These are phyloP conservation scores for Paecilomyces sp. DNA, from an alignment of 2,329 filamentous ascomycete genomes.

Conservation along the genomic window DNA sequence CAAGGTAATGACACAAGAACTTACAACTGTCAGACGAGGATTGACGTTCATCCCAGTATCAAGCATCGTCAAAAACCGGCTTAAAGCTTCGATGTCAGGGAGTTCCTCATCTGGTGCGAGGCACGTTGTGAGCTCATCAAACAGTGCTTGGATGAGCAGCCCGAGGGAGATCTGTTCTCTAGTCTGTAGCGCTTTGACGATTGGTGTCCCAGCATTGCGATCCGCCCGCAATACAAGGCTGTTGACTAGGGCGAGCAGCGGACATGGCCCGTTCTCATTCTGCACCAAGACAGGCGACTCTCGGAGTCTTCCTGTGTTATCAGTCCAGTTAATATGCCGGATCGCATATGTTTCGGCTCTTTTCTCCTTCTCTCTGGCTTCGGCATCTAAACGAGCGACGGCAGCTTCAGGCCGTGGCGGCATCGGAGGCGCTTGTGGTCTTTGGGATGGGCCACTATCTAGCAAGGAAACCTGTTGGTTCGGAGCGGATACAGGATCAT, in stretches of 20 bases:
- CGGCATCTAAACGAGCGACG: conserved; percentile 18
- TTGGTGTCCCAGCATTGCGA: conserved; percentile 56
- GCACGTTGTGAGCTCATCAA: conserved; percentile 85
- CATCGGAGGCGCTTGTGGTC: not conserved
- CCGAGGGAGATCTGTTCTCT: conserved; percentile 84
- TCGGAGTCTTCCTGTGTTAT: conserved; percentile 58
- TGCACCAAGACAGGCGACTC: conserved; percentile 85
- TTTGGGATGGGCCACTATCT: not conserved
- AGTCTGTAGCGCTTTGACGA: conserved; percentile 69
- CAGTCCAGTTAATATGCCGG: conserved; percentile 82
- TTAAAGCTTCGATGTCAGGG: conserved; percentile 82
- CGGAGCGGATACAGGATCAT: not conserved
- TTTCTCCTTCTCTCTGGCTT: conserved; percentile 36
- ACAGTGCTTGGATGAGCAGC: conserved; percentile 77
- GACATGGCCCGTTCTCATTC: conserved; percentile 91
- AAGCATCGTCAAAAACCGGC: conserved; percentile 76
- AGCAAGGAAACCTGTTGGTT: not conserved
- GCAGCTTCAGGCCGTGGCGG: conserved; percentile 3
- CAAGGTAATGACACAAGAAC: conserved; percentile 1
- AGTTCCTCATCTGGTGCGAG: conserved; percentile 60
- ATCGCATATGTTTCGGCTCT: conserved; percentile 80
- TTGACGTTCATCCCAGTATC: conserved; percentile 99
- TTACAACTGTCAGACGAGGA: conserved; percentile 66
- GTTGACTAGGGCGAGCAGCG: conserved; percentile 86
- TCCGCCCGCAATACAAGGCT: conserved; percentile 79